phyloP scores from a whole-genome alignment of 2,329 filamentous ascomycete species.

The Aspergillus niger region DNA sequence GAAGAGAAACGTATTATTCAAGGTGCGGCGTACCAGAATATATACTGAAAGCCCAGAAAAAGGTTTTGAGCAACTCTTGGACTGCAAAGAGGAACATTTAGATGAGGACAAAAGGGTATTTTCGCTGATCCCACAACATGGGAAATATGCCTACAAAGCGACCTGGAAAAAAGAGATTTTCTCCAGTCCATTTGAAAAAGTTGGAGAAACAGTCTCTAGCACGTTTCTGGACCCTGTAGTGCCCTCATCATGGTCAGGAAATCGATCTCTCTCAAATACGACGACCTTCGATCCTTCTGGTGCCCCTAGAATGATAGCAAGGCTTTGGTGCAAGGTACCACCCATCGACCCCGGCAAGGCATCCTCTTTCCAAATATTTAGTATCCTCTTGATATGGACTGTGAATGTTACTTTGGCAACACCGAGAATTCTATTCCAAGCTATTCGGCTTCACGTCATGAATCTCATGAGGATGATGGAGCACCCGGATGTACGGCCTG shows the following conservation, averaged over 20 bases:
- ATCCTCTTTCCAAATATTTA: not conserved
- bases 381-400: conserved; percentile 3
- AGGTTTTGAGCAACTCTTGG: not conserved
- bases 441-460: conserved; percentile 1
- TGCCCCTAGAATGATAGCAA: conserved; percentile 5
- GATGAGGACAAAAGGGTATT: not conserved
- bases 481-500: conserved; percentile 5
- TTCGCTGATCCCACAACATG: not conserved
- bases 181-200: conserved; percentile 14
- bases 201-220: conserved; percentile 5
- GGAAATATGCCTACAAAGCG: conserved; percentile 7
- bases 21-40: not conserved
- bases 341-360: conserved; percentile 10
- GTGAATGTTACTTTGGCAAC: conserved; percentile 7
- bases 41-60: no score
- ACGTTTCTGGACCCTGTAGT: conserved; percentile 11
- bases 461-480: conserved; percentile 11
- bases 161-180: conserved; percentile 13
- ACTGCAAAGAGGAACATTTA: not conserved
- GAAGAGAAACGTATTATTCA: conserved; percentile 12
- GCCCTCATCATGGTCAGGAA: not conserved
- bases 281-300: conserved; percentile 1
- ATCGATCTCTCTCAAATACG: conserved; percentile 9
- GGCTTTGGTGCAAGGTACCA: not conserved
- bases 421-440: not conserved